Percentiles rank a stretch among this genome's conserved stretches.
phyloP scores from a whole-genome alignment of 1,139 yeast species.

The Protomyces gravidus region DNA sequence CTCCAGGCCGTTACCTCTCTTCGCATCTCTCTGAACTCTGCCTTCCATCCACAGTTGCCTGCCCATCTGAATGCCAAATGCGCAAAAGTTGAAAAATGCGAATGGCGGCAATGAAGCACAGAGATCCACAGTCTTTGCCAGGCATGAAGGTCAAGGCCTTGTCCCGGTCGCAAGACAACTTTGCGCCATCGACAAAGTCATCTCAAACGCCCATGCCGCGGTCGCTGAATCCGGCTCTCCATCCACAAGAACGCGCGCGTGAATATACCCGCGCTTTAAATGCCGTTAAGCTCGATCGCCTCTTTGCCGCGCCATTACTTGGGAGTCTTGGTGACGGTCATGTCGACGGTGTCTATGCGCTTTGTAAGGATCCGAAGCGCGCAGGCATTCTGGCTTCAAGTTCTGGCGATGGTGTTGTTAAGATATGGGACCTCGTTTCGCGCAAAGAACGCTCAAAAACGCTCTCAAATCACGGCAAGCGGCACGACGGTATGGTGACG shows the following conservation, averaged over 20 bases:
- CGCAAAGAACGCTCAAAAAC: conserved; percentile 52
- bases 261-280: conserved; percentile 92
- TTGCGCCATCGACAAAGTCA: conserved; percentile 28
- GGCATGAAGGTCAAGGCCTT: conserved; percentile 28
- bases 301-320: conserved; percentile 93
- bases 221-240: conserved; percentile 88
- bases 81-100: no score
- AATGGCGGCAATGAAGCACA: no score
- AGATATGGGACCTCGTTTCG: conserved; percentile 82
- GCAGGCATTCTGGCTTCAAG: conserved; percentile 82
- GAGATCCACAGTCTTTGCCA: background rate
- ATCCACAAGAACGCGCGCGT: conserved; percentile 94
- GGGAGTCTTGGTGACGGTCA: conserved; percentile 96
- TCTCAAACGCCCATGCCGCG: conserved; percentile 82
- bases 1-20: no score
- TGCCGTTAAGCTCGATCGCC: conserved; percentile 89
- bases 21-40: no score
- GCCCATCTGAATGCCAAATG: no score
- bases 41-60: no score
- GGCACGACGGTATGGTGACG: conserved; percentile 85
- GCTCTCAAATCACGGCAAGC: conserved; percentile 62
- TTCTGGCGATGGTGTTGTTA: conserved; percentile 89
- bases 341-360: conserved; percentile 86
- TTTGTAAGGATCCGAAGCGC: conserved; percentile 70
- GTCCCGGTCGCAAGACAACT: conserved; percentile 22